Evolutionary conservation across 2,329 filamentous ascomycete genomes (phyloP).

Genomic region (Ophiostoma sp.): DNA sequence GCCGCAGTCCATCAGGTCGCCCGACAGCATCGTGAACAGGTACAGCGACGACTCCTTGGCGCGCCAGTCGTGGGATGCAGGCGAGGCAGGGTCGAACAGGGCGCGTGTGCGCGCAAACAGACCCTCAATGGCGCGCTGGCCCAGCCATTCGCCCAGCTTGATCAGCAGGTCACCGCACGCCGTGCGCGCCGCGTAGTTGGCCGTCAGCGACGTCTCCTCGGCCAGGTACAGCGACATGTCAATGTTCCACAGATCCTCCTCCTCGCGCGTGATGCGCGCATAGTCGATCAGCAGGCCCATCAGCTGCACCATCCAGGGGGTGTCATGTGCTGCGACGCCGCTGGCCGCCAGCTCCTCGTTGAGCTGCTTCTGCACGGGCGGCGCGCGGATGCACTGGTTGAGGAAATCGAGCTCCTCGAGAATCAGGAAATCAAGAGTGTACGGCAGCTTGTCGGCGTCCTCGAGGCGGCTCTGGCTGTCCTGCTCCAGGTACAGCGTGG

Average conservation of each 20-base stretch:
- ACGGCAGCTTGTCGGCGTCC: slow-evolving; percentile 85
- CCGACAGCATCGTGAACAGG: slow-evolving; percentile 75
- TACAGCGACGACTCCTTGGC: slow-evolving; percentile 76
- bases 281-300: slow-evolving; percentile 82
- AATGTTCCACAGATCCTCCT: slow-evolving; percentile 93
- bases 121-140: slow-evolving; percentile 68
- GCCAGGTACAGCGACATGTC: slow-evolving; percentile 93
- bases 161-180: slow-evolving; percentile 89
- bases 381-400: slow-evolving; percentile 81
- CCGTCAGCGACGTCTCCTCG: slow-evolving; percentile 89
- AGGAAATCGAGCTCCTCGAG: slow-evolving; percentile 93
- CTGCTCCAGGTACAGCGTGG: slow-evolving; percentile 77
- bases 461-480: slow-evolving; percentile 84
- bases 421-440: slow-evolving; percentile 88
- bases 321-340: slow-evolving; percentile 48
- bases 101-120: slow-evolving; percentile 70
- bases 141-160: slow-evolving; percentile 87
- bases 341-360: slow-evolving; percentile 66
- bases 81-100: slow-evolving; percentile 55
- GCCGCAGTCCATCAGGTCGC: slow-evolving; percentile 79
- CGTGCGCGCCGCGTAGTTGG: slow-evolving; percentile 91
- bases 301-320: slow-evolving; percentile 79
- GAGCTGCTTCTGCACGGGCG: slow-evolving; percentile 84
- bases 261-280: slow-evolving; percentile 84
- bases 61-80: slow-evolving; percentile 44